These are phyloP conservation scores for Rhododendron ovatum DNA, from an alignment of 148 eudicot genomes.

Conservation along the genomic window DNA sequence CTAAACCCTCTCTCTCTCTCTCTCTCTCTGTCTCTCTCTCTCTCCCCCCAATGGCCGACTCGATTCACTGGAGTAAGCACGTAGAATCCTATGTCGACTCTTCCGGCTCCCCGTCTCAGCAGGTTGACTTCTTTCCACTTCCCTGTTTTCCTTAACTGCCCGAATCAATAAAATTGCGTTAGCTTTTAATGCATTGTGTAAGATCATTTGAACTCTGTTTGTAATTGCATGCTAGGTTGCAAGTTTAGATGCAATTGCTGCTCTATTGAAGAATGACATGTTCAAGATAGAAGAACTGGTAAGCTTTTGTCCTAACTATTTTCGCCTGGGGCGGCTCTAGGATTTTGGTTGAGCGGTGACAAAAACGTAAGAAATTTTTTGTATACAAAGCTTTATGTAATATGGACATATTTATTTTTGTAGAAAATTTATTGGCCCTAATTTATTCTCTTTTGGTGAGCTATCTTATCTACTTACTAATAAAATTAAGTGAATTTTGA, in stretches of 20 bases:
- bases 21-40: neutral
- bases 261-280: constrained; percentile 54
- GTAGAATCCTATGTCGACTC: constrained; percentile 70
- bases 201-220: neutral
- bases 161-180: neutral
- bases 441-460: neutral
- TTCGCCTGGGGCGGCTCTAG: neutral
- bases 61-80: constrained; percentile 35
- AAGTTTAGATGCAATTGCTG: constrained; percentile 57
- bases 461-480: neutral
- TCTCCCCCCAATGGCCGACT: constrained; percentile 35
- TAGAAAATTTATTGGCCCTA: neutral
- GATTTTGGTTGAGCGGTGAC: neutral
- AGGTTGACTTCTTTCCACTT: constrained; percentile 35
- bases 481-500: neutral
- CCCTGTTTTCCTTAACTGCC: neutral
- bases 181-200: constrained; percentile 3
- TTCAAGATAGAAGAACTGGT: constrained; percentile 68
- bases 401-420: neutral
- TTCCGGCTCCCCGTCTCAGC: constrained; percentile 56
- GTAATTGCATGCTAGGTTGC: constrained; percentile 40
- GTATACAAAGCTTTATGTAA: neutral
- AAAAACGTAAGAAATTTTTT: neutral
- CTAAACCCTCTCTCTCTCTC: neutral
- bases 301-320: constrained; percentile 2